Evolutionary conservation across 345 rosid genomes (phyloP).

Genomic region (Hibiscus mutabilis): DNA sequence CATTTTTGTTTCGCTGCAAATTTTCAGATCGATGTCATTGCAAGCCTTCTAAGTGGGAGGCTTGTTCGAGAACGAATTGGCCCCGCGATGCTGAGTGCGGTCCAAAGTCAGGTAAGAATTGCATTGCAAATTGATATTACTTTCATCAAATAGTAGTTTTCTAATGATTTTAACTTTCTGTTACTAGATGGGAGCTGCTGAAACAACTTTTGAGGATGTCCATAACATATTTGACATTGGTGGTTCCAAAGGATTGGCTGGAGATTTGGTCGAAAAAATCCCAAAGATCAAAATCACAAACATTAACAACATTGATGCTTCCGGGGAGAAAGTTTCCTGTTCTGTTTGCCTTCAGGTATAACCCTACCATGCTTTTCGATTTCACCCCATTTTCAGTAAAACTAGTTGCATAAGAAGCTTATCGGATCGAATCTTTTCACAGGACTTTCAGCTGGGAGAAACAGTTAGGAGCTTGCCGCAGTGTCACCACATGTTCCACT

Average conservation of each 20-base stretch:
- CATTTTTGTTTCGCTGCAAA: conserved; percentile 4
- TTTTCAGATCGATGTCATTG: conserved; percentile 89
- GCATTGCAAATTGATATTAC: background rate
- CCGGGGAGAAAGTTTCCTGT: conserved; percentile 74
- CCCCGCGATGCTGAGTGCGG: conserved; percentile 99
- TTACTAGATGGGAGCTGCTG: conserved; percentile 90
- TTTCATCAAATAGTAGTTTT: background rate
- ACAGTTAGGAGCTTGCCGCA: conserved; percentile 90
- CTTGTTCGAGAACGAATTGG: conserved; percentile 96
- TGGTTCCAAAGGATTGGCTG: conserved; percentile 62
- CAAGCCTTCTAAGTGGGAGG: conserved; percentile 95
- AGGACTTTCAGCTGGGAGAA: conserved; percentile 98
- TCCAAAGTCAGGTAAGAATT: conserved; percentile 86
- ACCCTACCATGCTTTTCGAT: background rate
- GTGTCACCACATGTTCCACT: conserved; percentile 95
- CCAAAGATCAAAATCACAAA: conserved; percentile 70
- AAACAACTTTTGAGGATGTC: conserved; percentile 66
- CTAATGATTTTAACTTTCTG: conserved; percentile 8
- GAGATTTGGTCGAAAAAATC: conserved; percentile 73
- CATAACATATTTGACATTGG: conserved; percentile 88
- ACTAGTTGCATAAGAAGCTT: background rate
- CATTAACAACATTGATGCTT: conserved; percentile 57
- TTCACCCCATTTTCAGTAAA: background rate
- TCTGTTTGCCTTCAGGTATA: conserved; percentile 97
- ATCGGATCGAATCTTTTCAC: conserved; percentile 19